phyloP scores from a whole-genome alignment of 768 basidiomycete genomes.

The Pleurotus eryngii region DNA sequence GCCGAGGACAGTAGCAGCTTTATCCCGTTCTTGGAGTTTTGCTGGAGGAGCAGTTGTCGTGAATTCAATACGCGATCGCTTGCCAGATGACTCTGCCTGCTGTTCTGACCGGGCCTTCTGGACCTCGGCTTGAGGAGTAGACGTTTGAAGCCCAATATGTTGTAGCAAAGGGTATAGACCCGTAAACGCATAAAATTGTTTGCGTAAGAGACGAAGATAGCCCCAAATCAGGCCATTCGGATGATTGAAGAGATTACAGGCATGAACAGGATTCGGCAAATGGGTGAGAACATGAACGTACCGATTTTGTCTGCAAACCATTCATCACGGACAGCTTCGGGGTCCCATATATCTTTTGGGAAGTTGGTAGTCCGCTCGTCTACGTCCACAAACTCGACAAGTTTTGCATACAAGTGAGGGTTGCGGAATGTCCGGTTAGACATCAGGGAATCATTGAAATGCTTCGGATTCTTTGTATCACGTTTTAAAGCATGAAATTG shows the following conservation, averaged over 20 bases:
- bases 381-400: constrained; percentile 92
- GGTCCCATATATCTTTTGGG: constrained; percentile 70
- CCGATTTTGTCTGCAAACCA: constrained; percentile 83
- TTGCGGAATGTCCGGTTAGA: constrained; percentile 91
- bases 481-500: constrained; percentile 76
- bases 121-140: constrained; percentile 45
- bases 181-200: not conserved
- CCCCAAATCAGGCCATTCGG: not conserved
- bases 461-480: constrained; percentile 60
- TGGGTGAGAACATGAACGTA: constrained; percentile 35
- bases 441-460: constrained; percentile 97
- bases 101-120: constrained; percentile 68
- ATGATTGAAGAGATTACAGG: constrained; percentile 15
- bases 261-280: constrained; percentile 17
- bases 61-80: constrained; percentile 65
- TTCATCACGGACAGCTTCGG: constrained; percentile 54
- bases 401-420: constrained; percentile 91
- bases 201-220: not conserved
- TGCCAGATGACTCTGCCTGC: constrained; percentile 50
- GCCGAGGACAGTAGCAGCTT: not conserved
- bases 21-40: constrained; percentile 6
- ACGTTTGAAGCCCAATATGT: constrained; percentile 16
- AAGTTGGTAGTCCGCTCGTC: constrained; percentile 88
- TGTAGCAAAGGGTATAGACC: not conserved
- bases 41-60: constrained; percentile 22